Evolutionary conservation across 2,329 filamentous ascomycete species (phyloP).

Genomic region (Fusarium chlamydosporum): DNA sequence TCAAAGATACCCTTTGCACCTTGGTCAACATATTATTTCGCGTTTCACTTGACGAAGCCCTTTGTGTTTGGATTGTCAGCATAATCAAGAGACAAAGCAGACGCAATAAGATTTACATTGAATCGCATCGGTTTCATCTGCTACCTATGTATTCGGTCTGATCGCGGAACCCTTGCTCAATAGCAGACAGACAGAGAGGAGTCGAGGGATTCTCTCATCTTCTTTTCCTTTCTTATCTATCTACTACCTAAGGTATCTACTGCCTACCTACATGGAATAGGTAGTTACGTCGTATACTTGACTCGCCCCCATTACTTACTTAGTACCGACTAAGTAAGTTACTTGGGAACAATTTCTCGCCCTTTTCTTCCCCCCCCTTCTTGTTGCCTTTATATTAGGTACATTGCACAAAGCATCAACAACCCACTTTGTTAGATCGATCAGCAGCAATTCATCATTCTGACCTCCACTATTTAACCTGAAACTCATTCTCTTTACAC

Average conservation of each 20-base stretch:
- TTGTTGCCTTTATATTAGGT: no score
- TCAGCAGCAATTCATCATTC: slow-evolving; percentile 12
- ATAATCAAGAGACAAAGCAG: background rate
- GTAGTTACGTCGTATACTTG: background rate
- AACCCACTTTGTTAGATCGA: slow-evolving; percentile 23
- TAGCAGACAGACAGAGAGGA: background rate
- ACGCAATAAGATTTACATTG: slow-evolving; percentile 7
- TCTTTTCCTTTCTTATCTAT: slow-evolving; percentile 5
- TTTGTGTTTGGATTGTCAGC: background rate
- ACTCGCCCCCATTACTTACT: background rate
- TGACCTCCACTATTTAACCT: slow-evolving; percentile 3
- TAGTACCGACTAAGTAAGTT: no score
- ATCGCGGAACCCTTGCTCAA: slow-evolving; percentile 4
- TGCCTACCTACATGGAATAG: no score
- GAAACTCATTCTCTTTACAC: slow-evolving; percentile 14
- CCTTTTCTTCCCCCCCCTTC: no score
- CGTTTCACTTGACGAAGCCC: background rate
- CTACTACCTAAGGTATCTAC: background rate
- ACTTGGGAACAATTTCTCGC: background rate
- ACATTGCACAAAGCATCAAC: slow-evolving; percentile 22
- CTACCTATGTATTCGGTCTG: background rate
- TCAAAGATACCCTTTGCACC: no score
- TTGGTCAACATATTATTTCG: background rate
- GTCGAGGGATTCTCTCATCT: slow-evolving; percentile 8
- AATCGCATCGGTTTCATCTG: no score